Percentiles rank a stretch among this genome's conserved stretches.
These are phyloP conservation scores for Ganoderma sp. DNA, from an alignment of 1,284 basidiomycete genomes.

Conservation along the genomic window DNA sequence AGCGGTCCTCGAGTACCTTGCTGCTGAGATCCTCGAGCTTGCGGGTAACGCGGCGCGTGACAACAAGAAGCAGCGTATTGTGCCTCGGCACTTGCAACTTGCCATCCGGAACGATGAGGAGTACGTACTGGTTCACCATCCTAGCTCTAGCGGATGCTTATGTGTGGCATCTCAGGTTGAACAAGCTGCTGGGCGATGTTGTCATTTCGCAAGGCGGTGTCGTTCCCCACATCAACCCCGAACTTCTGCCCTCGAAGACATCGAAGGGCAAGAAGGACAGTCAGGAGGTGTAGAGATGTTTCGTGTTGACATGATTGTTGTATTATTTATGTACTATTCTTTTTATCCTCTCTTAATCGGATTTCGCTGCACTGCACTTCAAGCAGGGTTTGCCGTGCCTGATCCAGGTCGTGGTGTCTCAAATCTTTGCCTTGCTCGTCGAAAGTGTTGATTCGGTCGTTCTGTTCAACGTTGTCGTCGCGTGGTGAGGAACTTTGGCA, in stretches of 20 bases:
- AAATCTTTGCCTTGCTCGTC: too few species aligned
- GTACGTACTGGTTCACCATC: conserved; percentile 42
- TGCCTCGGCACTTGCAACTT: conserved; percentile 86
- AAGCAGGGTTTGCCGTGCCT: not conserved
- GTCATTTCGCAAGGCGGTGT: conserved; percentile 91
- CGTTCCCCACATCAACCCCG: conserved; percentile 63
- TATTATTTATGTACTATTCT: conserved; percentile 41
- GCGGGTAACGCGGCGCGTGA: conserved; percentile 84
- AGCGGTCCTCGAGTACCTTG: conserved; percentile 83
- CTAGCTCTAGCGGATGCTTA: not conserved
- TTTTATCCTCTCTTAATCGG: conserved; percentile 32
- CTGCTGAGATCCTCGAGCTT: conserved; percentile 88
- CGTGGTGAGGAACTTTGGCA: too few species aligned
- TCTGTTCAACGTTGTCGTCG: too few species aligned
- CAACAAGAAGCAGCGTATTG: conserved; percentile 88
- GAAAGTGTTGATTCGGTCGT: too few species aligned
- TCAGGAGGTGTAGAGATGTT: conserved; percentile 44
- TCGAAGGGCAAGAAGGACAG: conserved; percentile 49
- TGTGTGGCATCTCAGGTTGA: conserved; percentile 47
- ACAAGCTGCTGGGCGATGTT: conserved; percentile 78
- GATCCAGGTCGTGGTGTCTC: too few species aligned
- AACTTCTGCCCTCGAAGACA: conserved; percentile 63
- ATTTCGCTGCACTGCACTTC: conserved; percentile 11
- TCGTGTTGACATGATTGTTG: conserved; percentile 32
- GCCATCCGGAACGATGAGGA: conserved; percentile 89